Evolutionary conservation across 2,329 filamentous ascomycete genomes (phyloP).

Genomic region (Pseudogymnoascus sp.): DNA sequence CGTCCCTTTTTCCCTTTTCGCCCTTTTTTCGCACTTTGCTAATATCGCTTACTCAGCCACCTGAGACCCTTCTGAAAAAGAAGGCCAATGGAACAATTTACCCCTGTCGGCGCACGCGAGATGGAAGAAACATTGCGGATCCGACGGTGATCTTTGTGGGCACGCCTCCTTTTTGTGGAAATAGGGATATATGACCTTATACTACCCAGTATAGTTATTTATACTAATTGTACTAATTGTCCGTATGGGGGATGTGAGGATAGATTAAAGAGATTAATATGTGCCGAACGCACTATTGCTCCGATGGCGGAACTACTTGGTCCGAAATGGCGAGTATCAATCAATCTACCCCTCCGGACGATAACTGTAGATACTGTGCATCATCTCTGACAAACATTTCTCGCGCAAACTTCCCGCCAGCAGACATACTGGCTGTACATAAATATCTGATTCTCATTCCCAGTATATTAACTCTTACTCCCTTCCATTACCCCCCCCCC

Average conservation of each 20-base stretch:
- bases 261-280: neutral
- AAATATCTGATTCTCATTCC: neutral
- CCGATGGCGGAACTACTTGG: neutral
- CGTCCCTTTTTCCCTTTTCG: neutral
- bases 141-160: neutral
- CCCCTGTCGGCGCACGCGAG: slow-evolving; percentile 1
- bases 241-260: neutral
- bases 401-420: neutral
- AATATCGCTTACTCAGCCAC: slow-evolving; percentile 1
- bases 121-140: neutral
- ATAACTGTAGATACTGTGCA: neutral
- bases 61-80: neutral
- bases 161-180: neutral
- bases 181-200: neutral
- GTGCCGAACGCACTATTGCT: neutral
- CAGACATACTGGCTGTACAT: neutral
- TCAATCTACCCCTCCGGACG: neutral
- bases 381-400: neutral
- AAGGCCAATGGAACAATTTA: slow-evolving; percentile 6
- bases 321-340: neutral
- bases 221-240: neutral
- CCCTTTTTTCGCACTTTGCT: neutral
- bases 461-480: neutral
- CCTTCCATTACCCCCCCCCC: neutral
- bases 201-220: too few species aligned